Conservation (phyloP, 2,329 filamentous ascomycete genomes). For the Fusarium bulbicola region DNA sequence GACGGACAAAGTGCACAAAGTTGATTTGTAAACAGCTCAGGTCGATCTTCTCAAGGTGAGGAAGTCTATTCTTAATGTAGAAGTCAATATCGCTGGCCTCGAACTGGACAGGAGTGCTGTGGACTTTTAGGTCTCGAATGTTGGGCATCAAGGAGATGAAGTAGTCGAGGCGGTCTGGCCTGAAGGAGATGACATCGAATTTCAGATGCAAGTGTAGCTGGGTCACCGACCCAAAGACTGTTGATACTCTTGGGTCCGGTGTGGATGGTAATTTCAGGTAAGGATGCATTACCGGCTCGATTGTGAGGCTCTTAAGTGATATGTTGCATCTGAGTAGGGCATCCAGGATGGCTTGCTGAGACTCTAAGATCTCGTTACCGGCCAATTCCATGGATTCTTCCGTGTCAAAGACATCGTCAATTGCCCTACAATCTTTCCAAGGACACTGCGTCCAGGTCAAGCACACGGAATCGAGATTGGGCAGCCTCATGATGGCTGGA, state of each 20-base stretch:
- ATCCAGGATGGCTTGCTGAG: constrained; percentile 35
- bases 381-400: constrained; percentile 31
- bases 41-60: constrained; percentile 31
- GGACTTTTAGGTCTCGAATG: constrained; percentile 27
- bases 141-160: constrained; percentile 35
- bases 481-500: constrained; percentile 23
- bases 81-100: constrained; percentile 24
- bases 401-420: constrained; percentile 13
- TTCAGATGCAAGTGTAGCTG: constrained; percentile 16
- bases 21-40: constrained; percentile 16
- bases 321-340: constrained; percentile 17
- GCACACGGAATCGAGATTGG: constrained; percentile 32
- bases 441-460: constrained; percentile 40
- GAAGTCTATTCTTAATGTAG: constrained; percentile 23
- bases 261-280: constrained; percentile 7
- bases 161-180: constrained; percentile 24
- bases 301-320: constrained; percentile 29
- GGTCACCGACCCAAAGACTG: constrained; percentile 22
- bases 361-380: constrained; percentile 8
- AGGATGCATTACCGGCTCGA: constrained; percentile 29
- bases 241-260: background rate
- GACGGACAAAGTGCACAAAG: constrained; percentile 25
- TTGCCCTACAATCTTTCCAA: constrained; percentile 17
- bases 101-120: background rate
- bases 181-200: constrained; percentile 7